Conservation (phyloP, 768 basidiomycete genomes). For the Macrocybe gigantea region DNA sequence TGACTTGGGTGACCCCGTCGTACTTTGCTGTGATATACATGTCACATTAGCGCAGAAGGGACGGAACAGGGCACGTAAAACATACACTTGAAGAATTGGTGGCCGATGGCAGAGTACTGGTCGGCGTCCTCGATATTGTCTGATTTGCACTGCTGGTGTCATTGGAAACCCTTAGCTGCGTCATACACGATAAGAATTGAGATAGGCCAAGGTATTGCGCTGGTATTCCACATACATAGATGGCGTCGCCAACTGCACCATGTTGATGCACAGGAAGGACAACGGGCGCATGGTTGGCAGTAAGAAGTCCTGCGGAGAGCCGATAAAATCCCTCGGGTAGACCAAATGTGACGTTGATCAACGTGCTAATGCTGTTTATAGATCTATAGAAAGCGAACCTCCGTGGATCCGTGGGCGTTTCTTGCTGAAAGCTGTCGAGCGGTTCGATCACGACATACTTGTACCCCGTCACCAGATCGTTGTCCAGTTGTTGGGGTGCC, state of each 20-base stretch:
- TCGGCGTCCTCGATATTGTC: neutral
- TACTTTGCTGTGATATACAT: too few relatives aligned
- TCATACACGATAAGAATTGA: neutral
- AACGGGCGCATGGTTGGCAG: conserved; percentile 54
- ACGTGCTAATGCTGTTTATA: too few relatives aligned
- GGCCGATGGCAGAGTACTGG: neutral
- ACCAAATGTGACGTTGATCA: conserved; percentile 39
- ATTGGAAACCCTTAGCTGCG: neutral
- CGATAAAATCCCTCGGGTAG: conserved; percentile 55
- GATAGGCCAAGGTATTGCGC: too few relatives aligned
- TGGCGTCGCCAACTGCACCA: conserved; percentile 51
- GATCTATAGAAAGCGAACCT: conserved; percentile 47
- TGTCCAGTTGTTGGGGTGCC: conserved; percentile 46
- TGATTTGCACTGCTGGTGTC: neutral
- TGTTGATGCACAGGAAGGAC: conserved; percentile 58
- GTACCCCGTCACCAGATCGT: conserved; percentile 42
- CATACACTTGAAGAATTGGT: too few relatives aligned
- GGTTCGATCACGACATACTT: conserved; percentile 49
- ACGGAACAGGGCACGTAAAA: too few relatives aligned
- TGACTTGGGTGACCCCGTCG: too few relatives aligned
- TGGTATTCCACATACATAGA: conserved; percentile 40
- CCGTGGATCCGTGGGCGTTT: conserved; percentile 36
- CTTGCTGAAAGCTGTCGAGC: conserved; percentile 33
- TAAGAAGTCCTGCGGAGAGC: conserved; percentile 50
- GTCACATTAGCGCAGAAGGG: too few relatives aligned